Evolutionary conservation across 2,329 filamentous ascomycete genomes (phyloP), one percentile per base, ranked within the genome.

Genomic region (Boeremia exigua): DNA sequence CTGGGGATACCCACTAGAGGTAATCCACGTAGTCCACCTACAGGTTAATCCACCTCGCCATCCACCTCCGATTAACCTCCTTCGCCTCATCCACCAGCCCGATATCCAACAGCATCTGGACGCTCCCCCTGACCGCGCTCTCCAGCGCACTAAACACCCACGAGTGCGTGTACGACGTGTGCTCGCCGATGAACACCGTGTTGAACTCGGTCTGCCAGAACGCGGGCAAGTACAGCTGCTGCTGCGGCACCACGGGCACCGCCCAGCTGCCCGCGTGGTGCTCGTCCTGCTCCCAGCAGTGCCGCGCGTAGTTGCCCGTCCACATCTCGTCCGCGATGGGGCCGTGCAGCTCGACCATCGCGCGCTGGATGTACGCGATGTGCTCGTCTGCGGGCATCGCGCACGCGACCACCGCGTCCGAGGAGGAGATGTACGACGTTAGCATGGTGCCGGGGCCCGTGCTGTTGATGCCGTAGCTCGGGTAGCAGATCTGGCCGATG

Each of bases 51-150:
- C 85, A 88, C 53, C 86, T 79, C 1, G 83, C 85, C 85, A 88
- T 88, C 86, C 86, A 88, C 62, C 83, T 82, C 37, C 83, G 74
- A 2, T 82, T 82, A 11, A 86, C 78, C n/a, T 77, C 70, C 75
- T 88, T 88, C 0, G 86, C 86, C 73, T 89, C 86, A 65, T 89
- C 86, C 1, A 89, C 85, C 34, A 89, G 69, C 0, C 86, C 86
- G 58, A 88, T 70, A 71, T 80, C 81, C 11, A 88, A 75, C 66
- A 89, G 72, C 56, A 89, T 61, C 73, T 90, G 85, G 4, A 84
- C 81, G 1, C 83, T 82, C 0, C 86, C 84, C 1, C 87, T 77
- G 0, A 88, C 81, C 0, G 84, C 86, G 12, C 82, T 86, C 64
- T 89, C 86, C 5, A 90, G 71, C 1, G 87, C 86, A 6, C 81